A percentile compares a stretch with the other conserved stretches of the same genome.
phyloP scores from a whole-genome alignment of 441 rosid genomes.

The Adansonia madagascariensis region DNA sequence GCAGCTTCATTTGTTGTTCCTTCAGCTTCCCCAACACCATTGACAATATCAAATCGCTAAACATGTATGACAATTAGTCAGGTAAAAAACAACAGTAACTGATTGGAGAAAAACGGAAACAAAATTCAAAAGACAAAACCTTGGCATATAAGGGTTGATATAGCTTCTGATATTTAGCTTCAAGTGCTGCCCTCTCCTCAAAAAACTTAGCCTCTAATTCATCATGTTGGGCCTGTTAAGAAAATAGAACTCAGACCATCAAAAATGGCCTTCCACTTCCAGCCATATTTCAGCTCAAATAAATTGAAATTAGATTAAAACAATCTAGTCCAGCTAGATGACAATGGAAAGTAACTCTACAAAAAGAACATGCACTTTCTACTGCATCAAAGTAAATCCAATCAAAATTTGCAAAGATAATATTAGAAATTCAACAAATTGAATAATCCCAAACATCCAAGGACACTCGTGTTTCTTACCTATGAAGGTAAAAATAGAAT shows the following conservation, averaged over 20 bases:
- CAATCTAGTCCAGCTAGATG: neutral
- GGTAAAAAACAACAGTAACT: neutral
- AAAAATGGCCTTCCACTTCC: slow-evolving; percentile 19
- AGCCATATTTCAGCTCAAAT: neutral
- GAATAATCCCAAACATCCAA: neutral
- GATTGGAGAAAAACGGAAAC: neutral
- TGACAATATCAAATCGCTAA: slow-evolving; percentile 80
- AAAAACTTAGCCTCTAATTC: slow-evolving; percentile 85
- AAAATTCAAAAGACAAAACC: slow-evolving; percentile 42
- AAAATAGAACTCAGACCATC: neutral
- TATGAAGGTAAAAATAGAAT: neutral
- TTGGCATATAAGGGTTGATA: slow-evolving; percentile 80
- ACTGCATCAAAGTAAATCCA: neutral
- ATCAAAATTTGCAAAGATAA: neutral
- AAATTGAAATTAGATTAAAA: neutral
- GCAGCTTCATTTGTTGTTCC: slow-evolving; percentile 49
- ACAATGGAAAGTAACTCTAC: neutral
- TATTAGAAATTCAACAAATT: neutral
- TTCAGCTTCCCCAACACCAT: slow-evolving; percentile 68
- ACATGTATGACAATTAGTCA: neutral
- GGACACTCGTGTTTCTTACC: neutral
- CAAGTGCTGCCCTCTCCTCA: slow-evolving; percentile 88
- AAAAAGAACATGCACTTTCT: neutral
- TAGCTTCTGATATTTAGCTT: slow-evolving; percentile 78
- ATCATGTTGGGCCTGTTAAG: slow-evolving; percentile 70